phyloP scores from a whole-genome alignment of 2,329 filamentous ascomycete species.

The Colletotrichum zoysiae region DNA sequence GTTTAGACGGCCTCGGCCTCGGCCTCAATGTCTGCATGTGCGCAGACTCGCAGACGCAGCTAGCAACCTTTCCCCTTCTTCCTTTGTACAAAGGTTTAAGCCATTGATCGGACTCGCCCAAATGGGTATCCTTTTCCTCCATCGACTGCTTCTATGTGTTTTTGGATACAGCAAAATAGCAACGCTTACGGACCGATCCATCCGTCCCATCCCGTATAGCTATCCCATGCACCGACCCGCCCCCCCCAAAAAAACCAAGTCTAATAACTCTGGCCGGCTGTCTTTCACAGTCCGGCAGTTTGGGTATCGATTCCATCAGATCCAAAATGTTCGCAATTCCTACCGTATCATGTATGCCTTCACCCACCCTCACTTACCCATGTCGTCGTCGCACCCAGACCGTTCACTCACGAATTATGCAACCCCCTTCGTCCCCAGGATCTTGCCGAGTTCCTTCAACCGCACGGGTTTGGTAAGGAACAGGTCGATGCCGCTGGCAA shows the following conservation, averaged over 20 bases:
- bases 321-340: not conserved
- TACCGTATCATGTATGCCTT: not conserved
- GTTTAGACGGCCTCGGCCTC: not conserved
- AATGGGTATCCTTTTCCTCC: not conserved
- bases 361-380: too few relatives aligned
- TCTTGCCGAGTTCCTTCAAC: constrained; percentile 53
- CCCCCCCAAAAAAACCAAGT: not conserved
- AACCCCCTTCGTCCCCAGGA: constrained; percentile 16
- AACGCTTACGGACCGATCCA: not conserved
- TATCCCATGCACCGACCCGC: not conserved
- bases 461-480: constrained; percentile 68
- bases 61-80: not conserved
- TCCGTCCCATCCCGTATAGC: too few relatives aligned
- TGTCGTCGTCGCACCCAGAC: too few relatives aligned
- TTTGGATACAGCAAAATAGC: not conserved
- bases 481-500: constrained; percentile 65
- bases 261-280: not conserved
- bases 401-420: not conserved
- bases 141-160: not conserved
- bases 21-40: not conserved
- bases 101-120: not conserved
- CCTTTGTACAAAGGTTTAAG: not conserved
- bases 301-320: not conserved
- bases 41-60: not conserved
- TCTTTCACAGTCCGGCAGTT: not conserved